Evolutionary conservation across 352 stramenopile species (phyloP), one percentile per base, ranked within the genome.

Genomic region (Phytophthora syringae): DNA sequence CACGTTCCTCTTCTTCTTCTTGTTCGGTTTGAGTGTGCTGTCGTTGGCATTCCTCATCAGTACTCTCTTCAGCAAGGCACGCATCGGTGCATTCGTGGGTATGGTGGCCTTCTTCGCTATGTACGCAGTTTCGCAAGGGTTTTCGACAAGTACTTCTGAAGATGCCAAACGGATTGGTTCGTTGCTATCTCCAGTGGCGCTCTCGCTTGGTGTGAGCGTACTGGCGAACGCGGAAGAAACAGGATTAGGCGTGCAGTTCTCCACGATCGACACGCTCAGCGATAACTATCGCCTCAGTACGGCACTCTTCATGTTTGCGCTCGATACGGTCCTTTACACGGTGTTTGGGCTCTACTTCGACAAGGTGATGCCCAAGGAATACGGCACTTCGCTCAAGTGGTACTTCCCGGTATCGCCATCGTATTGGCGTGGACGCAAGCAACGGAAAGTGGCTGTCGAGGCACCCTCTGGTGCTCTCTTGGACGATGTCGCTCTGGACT

Each of bases 311-410:
- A 87, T 97, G 62, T 81, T 98, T 37, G 21, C 86, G 0, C 13
- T 97, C 2, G 94, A 98, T 55, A 71, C 80, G 2, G 50, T 97
- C 10, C 24, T 97, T 18, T 98, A 98, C 79, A 91, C 80, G n/a
- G 16, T 97, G 2, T 51, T 98, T 2, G 93, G 83, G 0, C 64
- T 87, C 55, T 98, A 98, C 70, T 76, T 98, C 16, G 92, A 97
- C 28, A 76, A 89, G 45, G 88, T 97, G 9, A 70, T 98, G 7
- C 89, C 94, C 1, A 93, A 88, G 55, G 82, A 97, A 58, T 97
- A 94, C 64, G 94, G 94, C 16, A 90, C 88, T 27, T 69, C 76
- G 0, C 69, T 89, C 44, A 95, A 94, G 13, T 98, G 90, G 84
- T 97, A 97, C 66, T 98, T 98, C 66, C 77, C 86, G 0, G 0